A percentile compares a stretch with the other conserved stretches of the same genome.
phyloP scores from a whole-genome alignment of 2,329 filamentous ascomycete species.

The Aspergillus versicolor region DNA sequence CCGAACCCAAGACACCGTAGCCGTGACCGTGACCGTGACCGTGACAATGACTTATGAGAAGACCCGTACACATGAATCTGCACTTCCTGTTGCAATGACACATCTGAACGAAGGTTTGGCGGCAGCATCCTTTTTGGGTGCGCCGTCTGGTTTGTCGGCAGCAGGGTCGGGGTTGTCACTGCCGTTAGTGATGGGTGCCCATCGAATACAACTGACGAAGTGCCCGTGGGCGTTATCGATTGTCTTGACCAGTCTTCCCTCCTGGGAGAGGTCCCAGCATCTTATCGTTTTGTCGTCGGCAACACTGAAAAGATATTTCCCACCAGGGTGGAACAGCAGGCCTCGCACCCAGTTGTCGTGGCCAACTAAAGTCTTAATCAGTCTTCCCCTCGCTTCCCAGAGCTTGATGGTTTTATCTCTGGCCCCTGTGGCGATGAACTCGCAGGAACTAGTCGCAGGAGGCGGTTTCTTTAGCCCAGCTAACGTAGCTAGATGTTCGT shows the following conservation, averaged over 20 bases:
- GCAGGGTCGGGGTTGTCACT: not conserved
- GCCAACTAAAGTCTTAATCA: constrained; percentile 78
- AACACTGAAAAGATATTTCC: constrained; percentile 83
- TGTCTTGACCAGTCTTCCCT: constrained; percentile 84
- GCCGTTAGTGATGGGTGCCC: constrained; percentile 62
- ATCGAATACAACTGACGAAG: constrained; percentile 82
- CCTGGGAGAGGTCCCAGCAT: constrained; percentile 91
- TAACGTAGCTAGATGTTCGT: constrained; percentile 71
- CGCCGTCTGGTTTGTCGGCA: not conserved
- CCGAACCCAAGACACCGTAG: not conserved
- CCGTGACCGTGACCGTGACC: not conserved
- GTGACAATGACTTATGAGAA: constrained; percentile 5
- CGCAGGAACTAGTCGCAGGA: constrained; percentile 63
- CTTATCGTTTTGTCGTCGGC: constrained; percentile 88
- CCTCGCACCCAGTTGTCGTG: constrained; percentile 94
- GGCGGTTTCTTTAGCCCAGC: constrained; percentile 84
- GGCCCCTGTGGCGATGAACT: constrained; percentile 86
- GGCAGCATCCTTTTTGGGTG: not conserved
- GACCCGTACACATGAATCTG: constrained; percentile 11
- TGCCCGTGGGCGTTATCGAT: constrained; percentile 75
- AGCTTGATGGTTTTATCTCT: constrained; percentile 88
- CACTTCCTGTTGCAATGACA: constrained; percentile 10
- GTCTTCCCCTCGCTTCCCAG: constrained; percentile 82
- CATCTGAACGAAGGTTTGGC: constrained; percentile 4
- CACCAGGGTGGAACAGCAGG: constrained; percentile 84